A percentile compares a stretch with the other conserved stretches of the same genome.
Evolutionary conservation across 139 green algal genomes (phyloP).

Genomic region (Chlamydomonas eustigma): DNA sequence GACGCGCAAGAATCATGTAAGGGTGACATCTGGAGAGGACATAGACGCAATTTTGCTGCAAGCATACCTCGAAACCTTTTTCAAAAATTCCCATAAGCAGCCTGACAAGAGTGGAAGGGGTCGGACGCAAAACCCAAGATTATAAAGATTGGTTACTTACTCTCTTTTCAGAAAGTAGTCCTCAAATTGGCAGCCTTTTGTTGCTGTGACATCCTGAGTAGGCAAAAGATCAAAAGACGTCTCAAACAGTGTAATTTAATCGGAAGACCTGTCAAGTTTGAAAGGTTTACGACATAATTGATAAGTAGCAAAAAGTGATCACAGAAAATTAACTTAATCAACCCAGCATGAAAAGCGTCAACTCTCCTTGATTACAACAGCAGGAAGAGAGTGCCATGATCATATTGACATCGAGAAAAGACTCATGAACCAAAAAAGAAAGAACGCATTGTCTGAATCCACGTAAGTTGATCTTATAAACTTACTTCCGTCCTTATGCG

Average conservation of each 20-base stretch:
- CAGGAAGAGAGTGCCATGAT: neutral
- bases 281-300: neutral
- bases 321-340: neutral
- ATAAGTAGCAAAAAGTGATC: neutral
- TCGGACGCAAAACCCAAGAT: neutral
- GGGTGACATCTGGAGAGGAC: no score
- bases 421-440: neutral
- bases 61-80: conserved; percentile 87
- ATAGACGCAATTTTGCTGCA: no score
- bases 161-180: conserved; percentile 98
- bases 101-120: neutral
- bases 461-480: neutral
- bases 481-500: conserved; percentile 87
- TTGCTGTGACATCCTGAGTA: conserved; percentile 92
- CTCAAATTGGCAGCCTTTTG: conserved; percentile 98
- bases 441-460: neutral
- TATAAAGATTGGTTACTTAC: conserved; percentile 8
- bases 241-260: no score
- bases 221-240: neutral
- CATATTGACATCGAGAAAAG: neutral
- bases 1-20: conserved; percentile 13
- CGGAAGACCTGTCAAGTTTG: no score
- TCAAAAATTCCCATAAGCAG: conserved; percentile 99
- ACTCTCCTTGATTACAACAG: neutral
- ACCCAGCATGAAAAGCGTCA: neutral